phyloP scores from a whole-genome alignment of 495 filamentous ascomycete species.

The Halenospora varia region DNA sequence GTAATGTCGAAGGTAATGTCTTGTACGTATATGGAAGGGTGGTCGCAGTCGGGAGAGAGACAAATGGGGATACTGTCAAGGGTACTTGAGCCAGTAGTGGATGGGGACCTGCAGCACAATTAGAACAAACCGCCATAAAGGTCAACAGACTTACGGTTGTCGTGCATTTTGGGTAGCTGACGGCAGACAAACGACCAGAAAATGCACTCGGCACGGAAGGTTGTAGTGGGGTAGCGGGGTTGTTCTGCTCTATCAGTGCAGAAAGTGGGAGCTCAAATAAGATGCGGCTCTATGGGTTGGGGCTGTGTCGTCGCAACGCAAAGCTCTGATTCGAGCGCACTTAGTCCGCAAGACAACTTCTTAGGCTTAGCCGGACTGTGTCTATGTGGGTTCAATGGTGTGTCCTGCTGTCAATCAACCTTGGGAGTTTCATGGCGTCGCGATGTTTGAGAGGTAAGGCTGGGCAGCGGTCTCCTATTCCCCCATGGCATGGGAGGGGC shows the following conservation, averaged over 20 bases:
- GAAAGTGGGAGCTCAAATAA: too few species aligned
- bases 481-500: neutral
- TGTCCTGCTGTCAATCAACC: too few species aligned
- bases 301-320: neutral
- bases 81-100: conserved; percentile 88
- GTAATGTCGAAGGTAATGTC: conserved; percentile 77
- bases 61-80: conserved; percentile 89
- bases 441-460: too few species aligned
- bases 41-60: conserved; percentile 82
- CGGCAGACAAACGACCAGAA: too few species aligned
- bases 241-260: neutral
- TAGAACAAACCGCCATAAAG: neutral
- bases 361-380: neutral
- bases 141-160: conserved; percentile 18
- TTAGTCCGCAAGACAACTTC: neutral
- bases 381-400: neutral
- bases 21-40: conserved; percentile 97
- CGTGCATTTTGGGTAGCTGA: conserved; percentile 16
- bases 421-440: neutral
- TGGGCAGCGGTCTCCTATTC: neutral
- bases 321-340: neutral
- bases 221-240: neutral
- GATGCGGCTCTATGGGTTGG: neutral
- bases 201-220: too few species aligned
- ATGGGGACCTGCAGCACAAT: conserved; percentile 42